Percentiles rank a stretch among this genome's conserved stretches.
Conservation (phyloP, 2,329 filamentous ascomycete species). For the Claviceps fusiformis region DNA sequence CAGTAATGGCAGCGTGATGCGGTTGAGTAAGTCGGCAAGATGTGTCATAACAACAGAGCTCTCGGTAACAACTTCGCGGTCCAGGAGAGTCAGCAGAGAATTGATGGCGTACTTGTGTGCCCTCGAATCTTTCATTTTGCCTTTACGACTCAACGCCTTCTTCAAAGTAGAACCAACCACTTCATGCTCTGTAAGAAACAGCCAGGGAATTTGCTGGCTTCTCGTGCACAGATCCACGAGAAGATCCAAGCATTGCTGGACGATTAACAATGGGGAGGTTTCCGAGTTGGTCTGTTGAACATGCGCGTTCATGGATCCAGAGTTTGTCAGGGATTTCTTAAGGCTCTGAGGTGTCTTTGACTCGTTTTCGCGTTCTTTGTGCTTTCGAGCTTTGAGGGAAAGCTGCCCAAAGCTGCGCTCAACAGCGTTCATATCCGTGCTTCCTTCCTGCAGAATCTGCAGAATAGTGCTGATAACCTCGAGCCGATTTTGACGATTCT, state of each 20-base stretch:
- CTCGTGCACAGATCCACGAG: slow-evolving; percentile 72
- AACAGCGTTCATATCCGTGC: slow-evolving; percentile 80
- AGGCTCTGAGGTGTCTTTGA: slow-evolving; percentile 67
- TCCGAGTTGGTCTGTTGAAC: slow-evolving; percentile 54
- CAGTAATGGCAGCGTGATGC: slow-evolving; percentile 76
- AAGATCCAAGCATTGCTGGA: slow-evolving; percentile 84
- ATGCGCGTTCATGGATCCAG: slow-evolving; percentile 26
- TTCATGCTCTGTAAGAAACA: slow-evolving; percentile 93
- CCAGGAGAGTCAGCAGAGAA: slow-evolving; percentile 71
- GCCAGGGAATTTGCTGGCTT: slow-evolving; percentile 75
- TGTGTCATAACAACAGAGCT: slow-evolving; percentile 95
- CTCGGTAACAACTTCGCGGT: slow-evolving; percentile 91
- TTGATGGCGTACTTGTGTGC: slow-evolving; percentile 85
- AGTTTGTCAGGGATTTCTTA: slow-evolving; percentile 59
- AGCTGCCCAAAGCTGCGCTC: slow-evolving; percentile 92
- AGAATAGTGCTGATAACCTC: slow-evolving; percentile 89
- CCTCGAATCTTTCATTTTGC: slow-evolving; percentile 75
- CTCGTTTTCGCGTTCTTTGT: slow-evolving; percentile 45
- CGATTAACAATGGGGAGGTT: slow-evolving; percentile 84
- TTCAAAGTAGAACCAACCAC: slow-evolving; percentile 60
- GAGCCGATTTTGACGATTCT: slow-evolving; percentile 89
- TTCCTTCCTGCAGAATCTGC: slow-evolving; percentile 90
- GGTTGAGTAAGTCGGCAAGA: slow-evolving; percentile 72
- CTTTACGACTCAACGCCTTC: slow-evolving; percentile 64
- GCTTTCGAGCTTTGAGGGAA: slow-evolving; percentile 78